A percentile compares a stretch with the other conserved stretches of the same genome.
phyloP scores from a whole-genome alignment of 495 filamentous ascomycete species.

The Peziza echinospora region DNA sequence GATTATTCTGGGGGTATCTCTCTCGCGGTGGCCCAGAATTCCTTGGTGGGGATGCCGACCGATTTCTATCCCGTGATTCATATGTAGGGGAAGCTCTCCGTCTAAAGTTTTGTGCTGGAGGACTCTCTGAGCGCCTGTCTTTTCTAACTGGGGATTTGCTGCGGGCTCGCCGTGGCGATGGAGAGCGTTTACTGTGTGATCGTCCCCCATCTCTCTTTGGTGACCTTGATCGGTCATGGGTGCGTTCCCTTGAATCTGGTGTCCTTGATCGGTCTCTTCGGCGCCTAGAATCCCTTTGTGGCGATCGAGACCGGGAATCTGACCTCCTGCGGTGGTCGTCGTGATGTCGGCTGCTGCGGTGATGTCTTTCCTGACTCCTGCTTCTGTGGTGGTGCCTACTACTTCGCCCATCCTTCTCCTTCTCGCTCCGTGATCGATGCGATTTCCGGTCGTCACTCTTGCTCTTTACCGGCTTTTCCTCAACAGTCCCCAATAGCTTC shows the following conservation, averaged over 20 bases:
- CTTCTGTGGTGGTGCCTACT: conserved; percentile 25
- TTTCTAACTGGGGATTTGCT: not conserved
- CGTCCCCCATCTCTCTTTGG: conserved; percentile 2
- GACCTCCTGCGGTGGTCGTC: conserved; percentile 6
- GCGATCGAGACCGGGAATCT: not conserved
- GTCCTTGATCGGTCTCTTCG: conserved; percentile 1
- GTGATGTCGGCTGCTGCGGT: conserved; percentile 16
- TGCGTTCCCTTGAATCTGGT: conserved; percentile 4
- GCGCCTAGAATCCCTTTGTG: conserved; percentile 2
- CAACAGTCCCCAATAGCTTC: conserved; percentile 43
- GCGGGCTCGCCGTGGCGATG: not conserved
- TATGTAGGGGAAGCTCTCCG: not conserved
- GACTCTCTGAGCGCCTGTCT: not conserved
- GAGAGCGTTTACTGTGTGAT: conserved; percentile 3
- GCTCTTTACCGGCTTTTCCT: conserved; percentile 25
- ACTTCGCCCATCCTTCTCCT: conserved; percentile 31
- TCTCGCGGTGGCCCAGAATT: not conserved
- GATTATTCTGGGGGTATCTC: not conserved
- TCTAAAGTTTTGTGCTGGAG: not conserved
- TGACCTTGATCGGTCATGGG: conserved; percentile 2
- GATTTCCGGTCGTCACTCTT: conserved; percentile 16
- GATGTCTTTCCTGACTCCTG: conserved; percentile 20
- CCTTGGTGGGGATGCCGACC: not conserved
- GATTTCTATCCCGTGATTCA: not conserved
- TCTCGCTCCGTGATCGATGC: conserved; percentile 20